phyloP scores from a whole-genome alignment of 768 basidiomycete genomes.

The Mycena indigotica region DNA sequence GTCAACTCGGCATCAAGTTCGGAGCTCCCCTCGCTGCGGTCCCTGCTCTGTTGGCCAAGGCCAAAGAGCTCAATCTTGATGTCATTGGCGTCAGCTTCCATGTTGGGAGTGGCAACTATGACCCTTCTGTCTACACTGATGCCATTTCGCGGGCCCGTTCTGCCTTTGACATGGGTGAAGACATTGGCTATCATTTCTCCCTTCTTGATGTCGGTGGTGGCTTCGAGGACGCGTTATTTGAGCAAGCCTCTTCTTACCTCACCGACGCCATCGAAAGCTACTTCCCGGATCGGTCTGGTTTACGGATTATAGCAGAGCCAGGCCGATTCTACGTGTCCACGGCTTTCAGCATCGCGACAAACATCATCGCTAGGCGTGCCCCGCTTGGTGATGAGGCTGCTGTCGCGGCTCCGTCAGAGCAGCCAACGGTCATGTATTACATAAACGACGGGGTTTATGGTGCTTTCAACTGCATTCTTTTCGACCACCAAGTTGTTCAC shows the following conservation, averaged over 20 bases:
- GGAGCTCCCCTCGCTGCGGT: constrained; percentile 88
- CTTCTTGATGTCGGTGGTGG: constrained; percentile 96
- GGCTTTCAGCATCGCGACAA: constrained; percentile 90
- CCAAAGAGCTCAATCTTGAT: constrained; percentile 74
- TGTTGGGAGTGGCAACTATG: constrained; percentile 96
- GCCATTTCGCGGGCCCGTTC: constrained; percentile 80
- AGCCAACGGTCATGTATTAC: constrained; percentile 88
- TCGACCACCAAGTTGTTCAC: constrained; percentile 92
- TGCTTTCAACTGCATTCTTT: constrained; percentile 94
- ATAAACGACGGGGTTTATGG: constrained; percentile 99
- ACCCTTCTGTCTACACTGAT: constrained; percentile 86
- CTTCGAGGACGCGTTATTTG: constrained; percentile 88
- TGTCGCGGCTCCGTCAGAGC: constrained; percentile 34
- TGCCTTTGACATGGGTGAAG: constrained; percentile 86
- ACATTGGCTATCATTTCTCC: constrained; percentile 78
- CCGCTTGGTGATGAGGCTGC: constrained; percentile 40
- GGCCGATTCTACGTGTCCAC: constrained; percentile 92
- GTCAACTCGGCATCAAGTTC: constrained; percentile 93
- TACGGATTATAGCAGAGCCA: constrained; percentile 93
- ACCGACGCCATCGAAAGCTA: constrained; percentile 69
- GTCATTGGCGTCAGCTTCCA: constrained; percentile 98
- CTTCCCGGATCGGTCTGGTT: constrained; percentile 72
- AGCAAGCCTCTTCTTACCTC: constrained; percentile 72
- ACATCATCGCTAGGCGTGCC: constrained; percentile 88
- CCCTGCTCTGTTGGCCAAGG: constrained; percentile 76